Percentiles rank a stretch among this genome's conserved stretches.
phyloP scores from a whole-genome alignment of 345 rosid species.

The Capsella bursapastoris region DNA sequence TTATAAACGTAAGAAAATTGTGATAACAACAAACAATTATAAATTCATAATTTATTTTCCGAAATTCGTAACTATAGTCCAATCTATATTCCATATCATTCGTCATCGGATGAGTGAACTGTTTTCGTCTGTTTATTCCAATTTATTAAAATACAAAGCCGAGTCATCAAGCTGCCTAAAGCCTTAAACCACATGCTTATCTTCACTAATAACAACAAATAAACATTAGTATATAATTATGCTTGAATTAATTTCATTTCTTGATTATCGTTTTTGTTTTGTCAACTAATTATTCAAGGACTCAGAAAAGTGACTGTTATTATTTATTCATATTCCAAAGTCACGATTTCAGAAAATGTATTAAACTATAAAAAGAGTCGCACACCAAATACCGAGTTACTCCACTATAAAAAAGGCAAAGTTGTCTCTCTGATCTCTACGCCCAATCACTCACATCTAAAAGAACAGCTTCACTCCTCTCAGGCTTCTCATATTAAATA shows the following conservation, averaged over 20 bases:
- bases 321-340: neutral
- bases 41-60: too few relatives aligned
- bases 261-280: neutral
- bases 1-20: neutral
- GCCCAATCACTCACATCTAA: neutral
- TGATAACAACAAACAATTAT: too few relatives aligned
- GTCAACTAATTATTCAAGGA: neutral
- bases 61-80: neutral
- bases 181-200: constrained; percentile 14
- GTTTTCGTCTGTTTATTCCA: neutral
- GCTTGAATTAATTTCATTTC: neutral
- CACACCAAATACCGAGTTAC: constrained; percentile 39
- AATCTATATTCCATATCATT: neutral
- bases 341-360: neutral
- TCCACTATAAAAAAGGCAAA: constrained; percentile 32
- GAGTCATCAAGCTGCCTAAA: neutral
- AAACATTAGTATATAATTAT: too few relatives aligned
- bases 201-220: neutral
- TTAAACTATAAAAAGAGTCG: neutral
- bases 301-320: neutral
- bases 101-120: neutral
- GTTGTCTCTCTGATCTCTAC: constrained; percentile 13
- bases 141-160: too few relatives aligned
- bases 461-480: constrained; percentile 22
- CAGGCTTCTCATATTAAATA: neutral